Conservation (phyloP, 2,329 filamentous ascomycete genomes). For the Cladosporium sp. region DNA sequence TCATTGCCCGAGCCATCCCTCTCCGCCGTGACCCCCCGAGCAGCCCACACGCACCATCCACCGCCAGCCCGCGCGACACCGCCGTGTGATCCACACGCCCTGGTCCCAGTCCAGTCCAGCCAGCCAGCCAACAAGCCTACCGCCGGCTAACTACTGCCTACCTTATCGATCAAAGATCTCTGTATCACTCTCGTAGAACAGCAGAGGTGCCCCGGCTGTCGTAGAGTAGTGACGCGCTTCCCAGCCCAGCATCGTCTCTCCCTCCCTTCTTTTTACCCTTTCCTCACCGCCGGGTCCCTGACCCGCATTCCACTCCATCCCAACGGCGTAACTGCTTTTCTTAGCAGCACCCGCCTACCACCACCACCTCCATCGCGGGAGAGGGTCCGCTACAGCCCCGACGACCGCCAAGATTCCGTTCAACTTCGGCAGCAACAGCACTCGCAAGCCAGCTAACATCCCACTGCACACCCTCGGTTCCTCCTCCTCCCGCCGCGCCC, state of each 20-base stretch:
- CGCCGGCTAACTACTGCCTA: neutral
- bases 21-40: neutral
- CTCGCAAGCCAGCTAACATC: conserved; percentile 75
- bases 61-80: conserved; percentile 8
- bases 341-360: conserved; percentile 2
- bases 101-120: neutral
- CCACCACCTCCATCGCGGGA: conserved; percentile 12
- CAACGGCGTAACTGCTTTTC: conserved; percentile 11
- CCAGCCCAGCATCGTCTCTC: neutral
- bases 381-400: conserved; percentile 42
- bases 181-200: no score
- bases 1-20: conserved; percentile 1
- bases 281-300: conserved; percentile 11
- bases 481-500: conserved; percentile 40
- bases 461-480: conserved; percentile 70
- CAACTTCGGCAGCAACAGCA: conserved; percentile 45
- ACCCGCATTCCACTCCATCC: conserved; percentile 11
- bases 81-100: neutral
- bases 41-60: conserved; percentile 8
- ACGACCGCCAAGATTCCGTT: conserved; percentile 76
- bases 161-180: no score
- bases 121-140: neutral
- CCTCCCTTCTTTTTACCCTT: conserved; percentile 1
- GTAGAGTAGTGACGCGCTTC: neutral
- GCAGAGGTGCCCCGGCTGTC: no score